Conservation (phyloP, 495 filamentous ascomycete species). For the Penicillium steckii region DNA sequence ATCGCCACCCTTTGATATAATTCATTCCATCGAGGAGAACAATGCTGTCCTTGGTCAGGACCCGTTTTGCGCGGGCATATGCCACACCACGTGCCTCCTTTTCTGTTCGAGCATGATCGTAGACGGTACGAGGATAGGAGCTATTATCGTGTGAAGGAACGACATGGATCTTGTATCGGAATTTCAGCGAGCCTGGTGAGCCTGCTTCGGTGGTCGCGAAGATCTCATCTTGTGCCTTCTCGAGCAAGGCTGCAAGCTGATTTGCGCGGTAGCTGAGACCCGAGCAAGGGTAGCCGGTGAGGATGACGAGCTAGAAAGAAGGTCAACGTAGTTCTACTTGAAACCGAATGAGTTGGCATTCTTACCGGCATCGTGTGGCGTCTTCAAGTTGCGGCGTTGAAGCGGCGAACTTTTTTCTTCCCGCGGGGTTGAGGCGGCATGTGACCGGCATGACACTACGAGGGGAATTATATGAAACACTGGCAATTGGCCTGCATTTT, state of each 20-base stretch:
- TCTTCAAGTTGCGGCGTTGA: slow-evolving; percentile 8
- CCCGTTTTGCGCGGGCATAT: slow-evolving; percentile 82
- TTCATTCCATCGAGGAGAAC: slow-evolving; percentile 90
- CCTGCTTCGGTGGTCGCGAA: slow-evolving; percentile 49
- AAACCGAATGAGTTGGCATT: not conserved
- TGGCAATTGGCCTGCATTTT: too few relatives aligned
- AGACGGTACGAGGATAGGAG: slow-evolving; percentile 46
- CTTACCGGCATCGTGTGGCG: slow-evolving; percentile 36
- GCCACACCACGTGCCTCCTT: slow-evolving; percentile 89
- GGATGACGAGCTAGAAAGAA: slow-evolving; percentile 71
- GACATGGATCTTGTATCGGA: slow-evolving; percentile 51
- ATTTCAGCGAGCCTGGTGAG: slow-evolving; percentile 40
- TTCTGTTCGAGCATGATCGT: slow-evolving; percentile 65
- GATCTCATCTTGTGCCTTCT: slow-evolving; percentile 46
- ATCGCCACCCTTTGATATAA: slow-evolving; percentile 97
- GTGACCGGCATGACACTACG: slow-evolving; percentile 27
- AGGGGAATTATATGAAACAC: too few relatives aligned
- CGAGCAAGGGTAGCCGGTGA: slow-evolving; percentile 90
- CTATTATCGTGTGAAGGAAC: slow-evolving; percentile 54
- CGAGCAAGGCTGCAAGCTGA: slow-evolving; percentile 63
- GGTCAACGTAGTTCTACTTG: not conserved
- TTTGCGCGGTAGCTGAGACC: slow-evolving; percentile 85
- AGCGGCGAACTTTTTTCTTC: slow-evolving; percentile 22
- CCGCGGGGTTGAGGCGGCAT: slow-evolving; percentile 29
- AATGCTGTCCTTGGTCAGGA: slow-evolving; percentile 73